Conservation (phyloP, 306 rosid genomes). For the Citrullus amarus region DNA sequence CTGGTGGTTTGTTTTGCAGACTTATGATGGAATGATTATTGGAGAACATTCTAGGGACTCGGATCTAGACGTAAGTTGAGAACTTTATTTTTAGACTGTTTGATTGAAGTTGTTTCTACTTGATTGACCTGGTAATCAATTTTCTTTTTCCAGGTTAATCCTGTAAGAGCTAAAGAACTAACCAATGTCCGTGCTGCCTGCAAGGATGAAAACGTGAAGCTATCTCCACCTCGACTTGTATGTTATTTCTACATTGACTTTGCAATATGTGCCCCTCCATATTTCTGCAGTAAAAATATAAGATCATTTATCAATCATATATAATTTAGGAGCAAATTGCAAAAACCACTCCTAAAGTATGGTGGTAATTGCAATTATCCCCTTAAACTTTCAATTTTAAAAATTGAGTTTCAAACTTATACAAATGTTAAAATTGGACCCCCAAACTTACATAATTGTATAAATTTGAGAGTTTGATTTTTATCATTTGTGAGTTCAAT, state of each 20-base stretch:
- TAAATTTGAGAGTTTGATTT: too few relatives aligned
- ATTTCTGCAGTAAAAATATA: background rate
- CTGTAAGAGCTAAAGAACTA: constrained; percentile 64
- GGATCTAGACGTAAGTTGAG: constrained; percentile 69
- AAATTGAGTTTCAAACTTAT: too few relatives aligned
- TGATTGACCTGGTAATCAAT: constrained; percentile 12
- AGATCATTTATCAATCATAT: background rate
- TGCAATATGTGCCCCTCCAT: background rate
- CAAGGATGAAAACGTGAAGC: constrained; percentile 75
- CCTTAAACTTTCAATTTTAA: too few relatives aligned
- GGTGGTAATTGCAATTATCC: too few relatives aligned
- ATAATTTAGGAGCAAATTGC: background rate
- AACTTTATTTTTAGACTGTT: background rate
- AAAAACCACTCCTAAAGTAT: too few relatives aligned
- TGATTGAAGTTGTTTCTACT: constrained; percentile 1
- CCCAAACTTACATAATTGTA: too few relatives aligned
- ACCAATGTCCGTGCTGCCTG: constrained; percentile 66
- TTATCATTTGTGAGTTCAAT: too few relatives aligned
- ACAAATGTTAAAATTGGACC: too few relatives aligned
- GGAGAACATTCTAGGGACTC: constrained; percentile 91
- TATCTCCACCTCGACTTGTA: constrained; percentile 95
- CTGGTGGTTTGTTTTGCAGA: constrained; percentile 27
- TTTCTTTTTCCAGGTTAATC: constrained; percentile 59
- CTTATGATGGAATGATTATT: constrained; percentile 95
- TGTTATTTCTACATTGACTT: constrained; percentile 18